Evolutionary conservation across 2,329 filamentous ascomycete genomes (phyloP), one percentile per base, ranked within the genome.

Genomic region (Trichoderma sp.): DNA sequence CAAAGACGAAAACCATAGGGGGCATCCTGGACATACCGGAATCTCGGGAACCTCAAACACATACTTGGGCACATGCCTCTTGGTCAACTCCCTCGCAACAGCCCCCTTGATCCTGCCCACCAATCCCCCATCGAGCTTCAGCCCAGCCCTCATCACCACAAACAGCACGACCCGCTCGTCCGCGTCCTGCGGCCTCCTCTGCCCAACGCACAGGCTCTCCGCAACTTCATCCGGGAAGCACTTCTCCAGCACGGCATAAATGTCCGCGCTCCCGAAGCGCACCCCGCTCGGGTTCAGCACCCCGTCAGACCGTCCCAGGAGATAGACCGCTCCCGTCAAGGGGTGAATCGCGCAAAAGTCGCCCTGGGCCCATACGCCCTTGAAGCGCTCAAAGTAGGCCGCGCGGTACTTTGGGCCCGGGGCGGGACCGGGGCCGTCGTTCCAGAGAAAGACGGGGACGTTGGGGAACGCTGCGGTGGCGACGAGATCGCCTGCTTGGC

Each of bases 1-100:
- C 7, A 45, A 39, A 1, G 12, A 5, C 1, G 7, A 39, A 45
- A 15, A 34, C 24, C 5, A 4, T 17, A 28, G 19, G 17, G 10
- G 30, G 12, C 34, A 39, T 14, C 34, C 14, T 3, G 5, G 48
- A 82, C 88, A 78, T 76, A 91, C 90, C 67, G 91, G 92, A 73
- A 95, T 93, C 70, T 91, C 91, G 19, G 88, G 88, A 7, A 90
- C 91, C 78, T 92, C 87, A 74, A 94, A 94, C 21, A 95, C 82
- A 74, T 88, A 92, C 73, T 82, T 88, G 1, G 92, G 92, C 15
- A 94, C 89, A 77, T 94, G 92, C 62, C 91, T 80, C 74, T 88
- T 87, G 48, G 88, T 91, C 72, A 89, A 77, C 68, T 90, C 88
- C 69, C 79, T 82, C 5, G 81, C 82, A 72, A 96, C 92, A 12